phyloP scores from a whole-genome alignment of 805 yeast genomes.

The Suhomyces vadensis region DNA sequence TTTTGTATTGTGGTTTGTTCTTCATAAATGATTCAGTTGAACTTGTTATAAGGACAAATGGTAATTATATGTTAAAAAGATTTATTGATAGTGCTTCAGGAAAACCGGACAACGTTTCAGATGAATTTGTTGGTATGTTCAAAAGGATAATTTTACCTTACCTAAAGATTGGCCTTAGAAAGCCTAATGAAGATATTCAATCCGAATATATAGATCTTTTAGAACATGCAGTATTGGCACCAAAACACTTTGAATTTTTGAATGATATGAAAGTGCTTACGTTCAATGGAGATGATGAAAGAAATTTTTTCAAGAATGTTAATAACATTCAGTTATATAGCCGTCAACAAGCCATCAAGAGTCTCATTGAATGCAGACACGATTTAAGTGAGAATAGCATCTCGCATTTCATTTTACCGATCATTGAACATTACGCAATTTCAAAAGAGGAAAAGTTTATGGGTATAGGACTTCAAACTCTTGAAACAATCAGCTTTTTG shows the following conservation, averaged over 20 bases:
- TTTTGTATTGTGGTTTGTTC: constrained; percentile 65
- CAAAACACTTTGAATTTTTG: constrained; percentile 50
- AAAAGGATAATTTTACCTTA: constrained; percentile 62
- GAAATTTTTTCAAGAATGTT: constrained; percentile 75
- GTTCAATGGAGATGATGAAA: constrained; percentile 66
- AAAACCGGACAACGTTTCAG: constrained; percentile 24
- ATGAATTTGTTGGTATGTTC: constrained; percentile 41
- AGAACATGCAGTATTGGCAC: constrained; percentile 56
- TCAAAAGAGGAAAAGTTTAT: constrained; percentile 57
- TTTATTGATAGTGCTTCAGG: constrained; percentile 59
- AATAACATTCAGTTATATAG: constrained; percentile 83
- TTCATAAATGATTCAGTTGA: constrained; percentile 79
- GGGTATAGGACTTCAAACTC: constrained; percentile 65
- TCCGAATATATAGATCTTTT: constrained; percentile 70
- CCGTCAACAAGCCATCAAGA: constrained; percentile 79
- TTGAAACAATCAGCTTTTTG: constrained; percentile 60
- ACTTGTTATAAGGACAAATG: constrained; percentile 75
- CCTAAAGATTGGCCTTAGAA: constrained; percentile 65
- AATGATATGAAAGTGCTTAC: constrained; percentile 66
- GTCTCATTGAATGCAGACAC: constrained; percentile 52
- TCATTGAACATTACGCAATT: constrained; percentile 76
- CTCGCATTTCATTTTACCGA: constrained; percentile 80
- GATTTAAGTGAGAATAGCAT: constrained; percentile 57
- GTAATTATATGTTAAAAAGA: constrained; percentile 60
- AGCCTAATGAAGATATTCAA: constrained; percentile 57